Evolutionary conservation across 306 rosid genomes (phyloP).

Genomic region (Cucurbita pepo): DNA sequence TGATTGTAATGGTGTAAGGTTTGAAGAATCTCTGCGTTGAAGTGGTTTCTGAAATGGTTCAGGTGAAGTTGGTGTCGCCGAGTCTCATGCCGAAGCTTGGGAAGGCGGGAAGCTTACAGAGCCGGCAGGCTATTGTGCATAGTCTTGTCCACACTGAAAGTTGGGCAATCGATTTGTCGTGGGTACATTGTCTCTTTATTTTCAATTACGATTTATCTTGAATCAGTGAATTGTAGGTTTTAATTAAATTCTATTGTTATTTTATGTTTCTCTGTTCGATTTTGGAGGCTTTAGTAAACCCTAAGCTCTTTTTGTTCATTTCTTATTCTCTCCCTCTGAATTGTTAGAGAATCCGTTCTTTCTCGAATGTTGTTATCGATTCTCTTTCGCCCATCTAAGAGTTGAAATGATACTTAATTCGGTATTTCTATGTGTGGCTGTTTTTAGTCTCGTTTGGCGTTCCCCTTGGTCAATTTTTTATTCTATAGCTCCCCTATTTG

Average conservation of each 20-base stretch:
- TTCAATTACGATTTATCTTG: neutral
- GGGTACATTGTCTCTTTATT: constrained; percentile 29
- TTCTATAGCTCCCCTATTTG: no score
- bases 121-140: constrained; percentile 72
- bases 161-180: constrained; percentile 87
- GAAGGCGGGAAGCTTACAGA: constrained; percentile 86
- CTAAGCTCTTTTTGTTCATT: neutral
- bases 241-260: neutral
- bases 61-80: constrained; percentile 68
- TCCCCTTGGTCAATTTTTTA: neutral
- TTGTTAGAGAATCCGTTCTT: neutral
- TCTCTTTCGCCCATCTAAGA: neutral
- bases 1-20: constrained; percentile 9
- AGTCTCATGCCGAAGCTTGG: constrained; percentile 85
- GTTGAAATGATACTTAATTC: neutral
- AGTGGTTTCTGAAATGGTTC: neutral
- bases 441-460: neutral
- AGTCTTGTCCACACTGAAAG: constrained; percentile 81
- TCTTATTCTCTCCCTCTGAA: neutral
- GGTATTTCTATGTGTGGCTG: neutral
- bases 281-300: neutral
- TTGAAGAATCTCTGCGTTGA: constrained; percentile 10
- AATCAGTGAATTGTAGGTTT: neutral
- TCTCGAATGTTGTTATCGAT: neutral
- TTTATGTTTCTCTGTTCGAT: neutral